Evolutionary conservation across 2,329 filamentous ascomycete genomes (phyloP).

Genomic region (Colletotrichum sp.): DNA sequence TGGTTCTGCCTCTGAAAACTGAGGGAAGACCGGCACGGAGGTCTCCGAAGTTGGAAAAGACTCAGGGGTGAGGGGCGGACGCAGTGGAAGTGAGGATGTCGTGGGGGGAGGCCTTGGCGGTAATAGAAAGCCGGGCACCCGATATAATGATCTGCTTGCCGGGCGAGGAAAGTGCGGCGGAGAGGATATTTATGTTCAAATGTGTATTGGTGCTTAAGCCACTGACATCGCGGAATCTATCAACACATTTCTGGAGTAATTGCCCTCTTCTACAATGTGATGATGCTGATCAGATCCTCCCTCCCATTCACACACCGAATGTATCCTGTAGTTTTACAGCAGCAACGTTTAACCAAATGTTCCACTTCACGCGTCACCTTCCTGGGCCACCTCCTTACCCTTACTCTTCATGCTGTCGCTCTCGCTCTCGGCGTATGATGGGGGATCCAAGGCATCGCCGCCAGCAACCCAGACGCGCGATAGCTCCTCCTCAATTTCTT

Average conservation of each 20-base stretch:
- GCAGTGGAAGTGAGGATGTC: background rate
- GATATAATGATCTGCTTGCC: background rate
- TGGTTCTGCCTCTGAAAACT: background rate
- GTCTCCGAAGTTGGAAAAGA: background rate
- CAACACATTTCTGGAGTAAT: background rate
- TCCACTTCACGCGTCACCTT: constrained; percentile 2
- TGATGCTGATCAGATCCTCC: background rate
- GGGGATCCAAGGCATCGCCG: constrained; percentile 52
- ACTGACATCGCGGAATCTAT: constrained; percentile 9
- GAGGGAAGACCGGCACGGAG: background rate
- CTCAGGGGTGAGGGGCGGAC: background rate
- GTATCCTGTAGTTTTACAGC: constrained; percentile 6
- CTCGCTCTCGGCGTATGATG: constrained; percentile 43
- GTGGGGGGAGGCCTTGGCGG: background rate
- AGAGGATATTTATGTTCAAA: background rate
- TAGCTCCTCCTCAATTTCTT: constrained; percentile 85
- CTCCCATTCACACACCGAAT: background rate
- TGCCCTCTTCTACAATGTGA: background rate
- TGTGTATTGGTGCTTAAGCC: background rate
- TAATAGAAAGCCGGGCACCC: background rate
- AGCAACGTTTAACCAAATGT: background rate
- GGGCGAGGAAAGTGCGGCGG: background rate
- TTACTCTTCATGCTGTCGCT: constrained; percentile 12
- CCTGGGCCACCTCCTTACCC: constrained; percentile 10
- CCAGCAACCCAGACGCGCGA: constrained; percentile 65